Percentiles rank a stretch among this genome's conserved stretches.
Conservation (phyloP, 768 basidiomycete genomes). For the Auriculariales sp. region DNA sequence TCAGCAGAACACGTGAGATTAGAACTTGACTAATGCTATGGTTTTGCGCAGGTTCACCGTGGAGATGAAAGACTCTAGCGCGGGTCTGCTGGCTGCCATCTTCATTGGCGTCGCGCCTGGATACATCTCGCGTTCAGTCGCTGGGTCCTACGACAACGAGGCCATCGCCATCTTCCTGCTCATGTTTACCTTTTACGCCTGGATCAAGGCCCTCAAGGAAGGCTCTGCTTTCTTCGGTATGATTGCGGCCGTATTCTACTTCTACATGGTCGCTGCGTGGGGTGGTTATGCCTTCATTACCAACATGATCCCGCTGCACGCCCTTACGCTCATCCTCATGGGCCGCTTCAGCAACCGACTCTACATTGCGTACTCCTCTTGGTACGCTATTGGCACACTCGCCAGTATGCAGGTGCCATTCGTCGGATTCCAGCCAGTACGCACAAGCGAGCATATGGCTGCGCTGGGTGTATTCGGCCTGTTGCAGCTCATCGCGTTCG, state of each 20-base stretch:
- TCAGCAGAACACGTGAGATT: no score
- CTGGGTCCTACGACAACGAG: slow-evolving; percentile 98
- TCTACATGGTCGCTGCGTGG: slow-evolving; percentile 99
- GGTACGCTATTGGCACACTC: slow-evolving; percentile 96
- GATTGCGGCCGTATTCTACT: slow-evolving; percentile 88
- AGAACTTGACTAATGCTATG: background rate
- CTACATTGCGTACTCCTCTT: slow-evolving; percentile 90
- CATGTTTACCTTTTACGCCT: slow-evolving; percentile 96
- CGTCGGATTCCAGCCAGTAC: slow-evolving; percentile 96
- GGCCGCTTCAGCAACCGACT: slow-evolving; percentile 84
- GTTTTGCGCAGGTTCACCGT: slow-evolving; percentile 64
- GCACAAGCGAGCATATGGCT: slow-evolving; percentile 97
- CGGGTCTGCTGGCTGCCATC: slow-evolving; percentile 91
- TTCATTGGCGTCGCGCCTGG: slow-evolving; percentile 98
- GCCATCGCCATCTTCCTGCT: slow-evolving; percentile 99
- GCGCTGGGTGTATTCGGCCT: slow-evolving; percentile 94
- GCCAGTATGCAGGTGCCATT: slow-evolving; percentile 99
- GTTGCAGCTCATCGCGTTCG: slow-evolving; percentile 89
- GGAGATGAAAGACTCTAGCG: slow-evolving; percentile 89
- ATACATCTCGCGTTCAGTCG: slow-evolving; percentile 97
- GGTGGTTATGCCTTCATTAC: slow-evolving; percentile 99
- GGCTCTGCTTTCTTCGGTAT: slow-evolving; percentile 90
- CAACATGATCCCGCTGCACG: slow-evolving; percentile 98
- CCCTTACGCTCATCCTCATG: slow-evolving; percentile 90
- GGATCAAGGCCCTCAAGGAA: slow-evolving; percentile 92